Conservation (phyloP, 1,139 yeast species). For the Hansenula lynferdii region DNA sequence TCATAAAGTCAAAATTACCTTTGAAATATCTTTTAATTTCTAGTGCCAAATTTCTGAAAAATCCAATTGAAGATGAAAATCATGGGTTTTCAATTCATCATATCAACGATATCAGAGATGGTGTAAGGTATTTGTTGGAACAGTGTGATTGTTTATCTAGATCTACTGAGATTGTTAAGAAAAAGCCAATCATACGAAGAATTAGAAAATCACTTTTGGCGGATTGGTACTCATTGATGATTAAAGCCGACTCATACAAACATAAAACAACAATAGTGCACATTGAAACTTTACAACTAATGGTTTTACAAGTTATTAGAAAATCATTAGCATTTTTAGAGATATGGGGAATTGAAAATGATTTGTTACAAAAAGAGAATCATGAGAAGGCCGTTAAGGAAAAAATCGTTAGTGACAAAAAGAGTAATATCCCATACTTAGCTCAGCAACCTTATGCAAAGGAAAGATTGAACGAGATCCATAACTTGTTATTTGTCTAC, state of each 20-base stretch:
- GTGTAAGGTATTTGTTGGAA: constrained; percentile 72
- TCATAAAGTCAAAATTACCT: constrained; percentile 38
- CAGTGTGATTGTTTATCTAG: constrained; percentile 83
- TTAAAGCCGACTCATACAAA: constrained; percentile 79
- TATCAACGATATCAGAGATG: constrained; percentile 69
- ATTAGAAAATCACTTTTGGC: constrained; percentile 78
- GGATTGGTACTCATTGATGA: constrained; percentile 86
- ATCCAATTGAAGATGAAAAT: constrained; percentile 45
- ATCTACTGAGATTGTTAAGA: constrained; percentile 71
- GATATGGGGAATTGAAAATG: constrained; percentile 65
- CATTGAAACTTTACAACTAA: constrained; percentile 64
- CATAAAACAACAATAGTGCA: constrained; percentile 63
- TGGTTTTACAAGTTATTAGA: constrained; percentile 70
- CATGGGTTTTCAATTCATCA: constrained; percentile 26
- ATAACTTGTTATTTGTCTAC: constrained; percentile 63
- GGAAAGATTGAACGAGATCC: constrained; percentile 69
- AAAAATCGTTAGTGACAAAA: constrained; percentile 4
- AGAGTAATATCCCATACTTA: constrained; percentile 26
- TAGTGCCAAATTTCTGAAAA: constrained; percentile 68
- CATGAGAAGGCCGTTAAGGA: constrained; percentile 20
- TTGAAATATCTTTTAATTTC: constrained; percentile 62
- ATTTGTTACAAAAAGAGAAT: constrained; percentile 24
- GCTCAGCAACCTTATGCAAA: constrained; percentile 62
- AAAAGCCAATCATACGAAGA: constrained; percentile 63
- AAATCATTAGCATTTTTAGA: constrained; percentile 71